Evolutionary conservation across 2,329 filamentous ascomycete species (phyloP).

Genomic region (Hirsutella minnesotensis): DNA sequence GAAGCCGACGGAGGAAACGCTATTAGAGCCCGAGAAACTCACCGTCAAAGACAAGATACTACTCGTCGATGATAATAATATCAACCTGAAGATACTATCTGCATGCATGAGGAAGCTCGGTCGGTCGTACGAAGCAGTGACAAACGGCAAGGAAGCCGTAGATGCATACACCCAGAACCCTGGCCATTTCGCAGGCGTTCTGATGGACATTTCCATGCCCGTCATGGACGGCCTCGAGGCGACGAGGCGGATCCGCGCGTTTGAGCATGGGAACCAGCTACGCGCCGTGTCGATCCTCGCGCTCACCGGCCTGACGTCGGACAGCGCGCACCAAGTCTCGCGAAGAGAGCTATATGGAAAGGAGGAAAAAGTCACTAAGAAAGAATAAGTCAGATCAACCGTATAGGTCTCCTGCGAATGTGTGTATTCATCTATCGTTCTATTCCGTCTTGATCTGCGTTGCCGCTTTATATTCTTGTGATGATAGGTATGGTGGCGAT

Average conservation of each 20-base stretch:
- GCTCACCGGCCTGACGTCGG: conserved; percentile 35
- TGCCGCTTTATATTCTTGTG: too few relatives aligned
- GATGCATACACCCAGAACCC: conserved; percentile 10
- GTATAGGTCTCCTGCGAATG: too few relatives aligned
- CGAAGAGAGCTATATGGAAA: too few relatives aligned
- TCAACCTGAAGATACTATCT: conserved; percentile 20
- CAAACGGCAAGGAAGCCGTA: conserved; percentile 16
- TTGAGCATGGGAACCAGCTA: conserved; percentile 27
- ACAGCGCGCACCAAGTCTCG: conserved; percentile 33
- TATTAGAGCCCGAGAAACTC: background rate
- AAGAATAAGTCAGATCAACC: too few relatives aligned
- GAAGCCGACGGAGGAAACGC: background rate
- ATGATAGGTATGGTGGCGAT: too few relatives aligned
- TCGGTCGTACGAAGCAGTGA: conserved; percentile 9
- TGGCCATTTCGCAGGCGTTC: conserved; percentile 10
- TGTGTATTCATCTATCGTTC: too few relatives aligned
- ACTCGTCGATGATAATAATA: conserved; percentile 25
- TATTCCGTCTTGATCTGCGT: too few relatives aligned
- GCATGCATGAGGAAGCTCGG: conserved; percentile 17
- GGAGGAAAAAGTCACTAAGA: too few relatives aligned
- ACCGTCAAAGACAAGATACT: conserved; percentile 1
- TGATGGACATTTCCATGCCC: conserved; percentile 41
- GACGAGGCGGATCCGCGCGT: conserved; percentile 30
- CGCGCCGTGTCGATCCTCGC: conserved; percentile 33
- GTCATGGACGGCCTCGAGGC: conserved; percentile 36